Evolutionary conservation across 2,329 filamentous ascomycete species (phyloP), one percentile per base, ranked within the genome.

Genomic region (Arthrobotrys musiformis): DNA sequence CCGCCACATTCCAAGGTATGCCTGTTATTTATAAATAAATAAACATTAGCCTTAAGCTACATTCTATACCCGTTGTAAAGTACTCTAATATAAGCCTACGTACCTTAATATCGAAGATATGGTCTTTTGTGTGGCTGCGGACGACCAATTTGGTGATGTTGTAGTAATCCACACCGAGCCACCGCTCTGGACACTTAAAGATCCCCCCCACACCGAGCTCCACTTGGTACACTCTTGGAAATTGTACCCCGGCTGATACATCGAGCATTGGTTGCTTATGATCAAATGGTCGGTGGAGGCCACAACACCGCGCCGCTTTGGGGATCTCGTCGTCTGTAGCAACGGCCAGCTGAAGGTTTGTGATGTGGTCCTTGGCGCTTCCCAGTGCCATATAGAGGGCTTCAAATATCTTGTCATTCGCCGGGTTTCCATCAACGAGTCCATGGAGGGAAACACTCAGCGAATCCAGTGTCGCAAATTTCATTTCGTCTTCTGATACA

Each of bases 21-120:
- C 37, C 70, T 75, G 42, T 17, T 4, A 22, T n/a, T n/a, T 6
- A 13, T 11, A 2, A 4, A n/a, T n/a, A n/a, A n/a, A n/a, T n/a
- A n/a, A 17, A n/a, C 56, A 35, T 61, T 35, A 58, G 35, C n/a
- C 7, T n/a, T n/a, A n/a, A n/a, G n/a, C n/a, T n/a, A n/a, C n/a
- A n/a, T n/a, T n/a, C n/a, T n/a, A n/a, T n/a, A n/a, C n/a, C n/a
- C n/a, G n/a, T n/a, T n/a, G n/a, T n/a, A n/a, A n/a, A n/a, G n/a
- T n/a, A n/a, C n/a, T n/a, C n/a, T n/a, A n/a, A n/a, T n/a, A n/a
- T n/a, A n/a, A n/a, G n/a, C n/a, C n/a, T n/a, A n/a, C 62, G 26
- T 48, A 75, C 70, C 63, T 75, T 69, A 7, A 75, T 28, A 28
- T 69, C 35, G 35, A 75, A 75, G 42, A 46, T 33, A 1, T 50